A percentile compares a stretch with the other conserved stretches of the same genome.
These are phyloP conservation scores for Solanum hybrid DNA, from an alignment of 305 asterid species.

Conservation along the genomic window DNA sequence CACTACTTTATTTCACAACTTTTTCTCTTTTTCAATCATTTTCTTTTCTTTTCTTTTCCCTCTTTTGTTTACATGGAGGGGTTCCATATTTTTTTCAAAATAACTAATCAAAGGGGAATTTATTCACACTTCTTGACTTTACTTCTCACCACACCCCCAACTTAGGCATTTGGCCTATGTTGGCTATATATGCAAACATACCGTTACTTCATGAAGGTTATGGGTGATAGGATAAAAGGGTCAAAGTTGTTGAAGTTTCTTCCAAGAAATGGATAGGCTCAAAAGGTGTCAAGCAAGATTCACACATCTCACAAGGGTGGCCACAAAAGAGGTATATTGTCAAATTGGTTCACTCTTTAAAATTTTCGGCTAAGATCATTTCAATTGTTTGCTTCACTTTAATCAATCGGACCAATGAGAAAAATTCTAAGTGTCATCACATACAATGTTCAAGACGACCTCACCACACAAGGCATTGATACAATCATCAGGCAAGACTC, in stretches of 20 bases:
- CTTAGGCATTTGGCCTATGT: not conserved
- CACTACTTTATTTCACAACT: not conserved
- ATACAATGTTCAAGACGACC: not conserved
- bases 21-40: not conserved
- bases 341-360: not conserved
- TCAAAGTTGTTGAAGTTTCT: no score
- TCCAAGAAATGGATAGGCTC: not conserved
- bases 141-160: not conserved
- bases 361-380: not conserved
- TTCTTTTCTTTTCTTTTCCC: not conserved
- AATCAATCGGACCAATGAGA: not conserved
- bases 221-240: not conserved
- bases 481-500: no score
- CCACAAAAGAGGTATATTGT: not conserved
- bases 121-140: not conserved
- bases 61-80: no score
- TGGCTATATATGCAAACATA: not conserved
- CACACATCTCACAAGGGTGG: not conserved
- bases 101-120: not conserved
- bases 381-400: not conserved
- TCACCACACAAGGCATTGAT: not conserved
- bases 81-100: not conserved
- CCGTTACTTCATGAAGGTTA: not conserved
- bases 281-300: not conserved
- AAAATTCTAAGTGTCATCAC: not conserved